Conservation (phyloP, 1,284 basidiomycete species). For the Grifola frondosa region DNA sequence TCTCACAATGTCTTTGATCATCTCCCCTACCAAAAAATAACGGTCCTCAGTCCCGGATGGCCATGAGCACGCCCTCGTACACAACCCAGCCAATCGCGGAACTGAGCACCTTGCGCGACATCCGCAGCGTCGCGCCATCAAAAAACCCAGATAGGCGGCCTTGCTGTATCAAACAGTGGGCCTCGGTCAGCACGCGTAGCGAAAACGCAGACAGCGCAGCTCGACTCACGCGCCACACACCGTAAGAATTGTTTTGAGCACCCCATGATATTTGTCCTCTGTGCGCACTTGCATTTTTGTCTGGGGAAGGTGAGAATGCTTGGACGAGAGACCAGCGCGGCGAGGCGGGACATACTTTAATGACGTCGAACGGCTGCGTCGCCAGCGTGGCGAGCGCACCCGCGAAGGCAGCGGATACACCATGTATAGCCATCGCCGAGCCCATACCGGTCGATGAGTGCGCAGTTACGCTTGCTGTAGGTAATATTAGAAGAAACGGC, state of each 20-base stretch:
- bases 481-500: too few species aligned
- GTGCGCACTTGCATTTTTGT: slow-evolving; percentile 88
- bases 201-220: not conserved
- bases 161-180: slow-evolving; percentile 49
- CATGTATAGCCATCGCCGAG: slow-evolving; percentile 53
- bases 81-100: slow-evolving; percentile 92
- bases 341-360: slow-evolving; percentile 59
- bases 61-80: slow-evolving; percentile 80
- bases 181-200: not conserved
- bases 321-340: not conserved
- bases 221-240: slow-evolving; percentile 65
- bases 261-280: slow-evolving; percentile 68
- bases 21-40: too few species aligned
- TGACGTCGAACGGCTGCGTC: slow-evolving; percentile 89
- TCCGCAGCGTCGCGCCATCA: slow-evolving; percentile 79
- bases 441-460: too few species aligned
- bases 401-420: slow-evolving; percentile 69
- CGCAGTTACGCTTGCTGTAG: too few species aligned
- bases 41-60: too few species aligned
- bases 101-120: slow-evolving; percentile 87
- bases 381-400: slow-evolving; percentile 78
- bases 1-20: too few species aligned
- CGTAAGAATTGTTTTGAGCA: slow-evolving; percentile 61
- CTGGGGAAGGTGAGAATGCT: slow-evolving; percentile 45
- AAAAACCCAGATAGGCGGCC: slow-evolving; percentile 80